Base-by-base conservation (phyloP, 148 eudicot genomes). In the Rhododendron henanense region DNA sequence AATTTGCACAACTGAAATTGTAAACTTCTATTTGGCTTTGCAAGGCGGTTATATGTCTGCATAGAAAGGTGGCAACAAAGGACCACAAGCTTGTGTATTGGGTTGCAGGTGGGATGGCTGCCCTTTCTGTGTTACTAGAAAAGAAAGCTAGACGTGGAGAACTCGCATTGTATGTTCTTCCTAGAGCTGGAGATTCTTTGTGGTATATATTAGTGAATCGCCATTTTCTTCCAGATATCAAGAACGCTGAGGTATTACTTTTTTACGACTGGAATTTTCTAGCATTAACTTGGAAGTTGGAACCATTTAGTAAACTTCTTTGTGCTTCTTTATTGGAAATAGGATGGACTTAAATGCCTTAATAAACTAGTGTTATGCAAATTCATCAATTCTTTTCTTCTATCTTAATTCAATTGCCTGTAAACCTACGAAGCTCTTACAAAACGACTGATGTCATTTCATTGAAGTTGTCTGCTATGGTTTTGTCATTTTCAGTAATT, bases 31-130 rank as follows among this genome's bases (percentile, higher is more conserved):
- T 86, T 59, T 87, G 82, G 84, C 55, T 80, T 67, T 91, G 88
- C 85, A 88, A 92, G 99, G 95, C 87, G 80, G 98, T 91, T 81
- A 93, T 97, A 88, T 97, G 99, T 89, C 82, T 94, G 91, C 99
- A 97, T 84, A 94, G 99, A 88, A 97, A 97, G 89, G 98, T 94
- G 90, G 96, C 99, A 37, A 87, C 90, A 7, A 91, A 88, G 85
- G 99, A 97, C 91, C 98, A 97, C 94, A 97, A 97, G 89, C 98
- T 97, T 83, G 93, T 95, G 81, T 97, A 95, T 91, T 97, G 99
- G 98, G 50, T 95, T 82, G 94, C 99, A 1, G 99, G 99, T 85
- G 97, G 94, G 84, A 50, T 93, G 84, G 90, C 99, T 85, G 99
- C 94, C 81, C 97, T 97, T 51, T 95, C 98, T 79, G 96, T 97